Evolutionary conservation across 2,329 filamentous ascomycete species (phyloP), one percentile per base, ranked within the genome.

Genomic region (Xylariaceae sp.): DNA sequence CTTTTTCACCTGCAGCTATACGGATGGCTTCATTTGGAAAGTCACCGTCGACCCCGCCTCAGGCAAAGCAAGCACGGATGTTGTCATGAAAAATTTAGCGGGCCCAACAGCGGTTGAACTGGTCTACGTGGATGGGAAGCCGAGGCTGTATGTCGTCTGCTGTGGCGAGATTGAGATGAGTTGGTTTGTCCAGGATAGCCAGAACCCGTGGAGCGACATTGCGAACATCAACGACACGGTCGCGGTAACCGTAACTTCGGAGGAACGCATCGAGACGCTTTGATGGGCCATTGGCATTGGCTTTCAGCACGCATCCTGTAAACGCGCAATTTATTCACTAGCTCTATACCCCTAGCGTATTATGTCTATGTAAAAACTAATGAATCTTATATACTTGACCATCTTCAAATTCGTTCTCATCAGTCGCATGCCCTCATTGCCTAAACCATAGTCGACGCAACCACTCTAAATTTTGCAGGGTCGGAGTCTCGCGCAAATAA

Each of bases 111-210:
- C 65, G 4, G 53, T 71, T 2, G 65, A 70, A 50, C 46, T 71
- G 12, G 50, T 52, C 7, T 52, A 60, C 29, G 40, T 53, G 18
- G 52, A 63, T 37, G 54, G 41, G 10, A 60, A 64, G 51, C 57
- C 57, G n/a, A 68, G 63, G 50, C 43, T 72, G 18, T 69, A 64
- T 21, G 56, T 71, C 14, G 62, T 70, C 2, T 72, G 70, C 55
- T 68, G 64, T 47, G 70, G 70, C 18, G 62, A 68, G 53, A 68
- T 70, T 47, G 64, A 71, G 43, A 64, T 71, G 70, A 63, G 70
- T 57, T 69, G 65, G 65, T 55, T 59, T 32, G 47, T 60, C 20
- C 60, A 67, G 51, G 66, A 67, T 41, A 59, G 57, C 48, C 54
- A 62, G 52, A 59, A 58, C 18, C 62, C 64, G 7, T 69, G 67